Conservation (phyloP, 2,329 filamentous ascomycete genomes). For the Xylaria sp. region DNA sequence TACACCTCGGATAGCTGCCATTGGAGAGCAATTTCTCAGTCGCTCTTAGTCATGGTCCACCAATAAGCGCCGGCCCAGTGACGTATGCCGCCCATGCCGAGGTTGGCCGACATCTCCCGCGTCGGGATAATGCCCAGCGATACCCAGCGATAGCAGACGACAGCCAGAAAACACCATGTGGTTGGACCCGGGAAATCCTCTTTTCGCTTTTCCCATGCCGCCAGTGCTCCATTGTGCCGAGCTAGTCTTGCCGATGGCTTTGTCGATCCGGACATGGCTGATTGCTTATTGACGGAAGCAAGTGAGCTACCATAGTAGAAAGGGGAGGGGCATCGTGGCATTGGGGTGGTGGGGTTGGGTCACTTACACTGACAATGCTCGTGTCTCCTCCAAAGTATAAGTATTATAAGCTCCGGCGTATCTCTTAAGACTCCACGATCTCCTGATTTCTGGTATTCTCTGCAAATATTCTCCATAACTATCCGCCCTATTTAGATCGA, state of each 20-base stretch:
- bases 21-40: slow-evolving; percentile 9
- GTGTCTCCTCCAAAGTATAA: slow-evolving; percentile 14
- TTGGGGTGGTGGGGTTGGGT: slow-evolving; percentile 16
- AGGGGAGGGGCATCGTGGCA: not conserved
- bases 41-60: slow-evolving; percentile 29
- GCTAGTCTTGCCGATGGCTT: slow-evolving; percentile 19
- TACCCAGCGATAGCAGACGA: slow-evolving; percentile 13
- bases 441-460: not conserved
- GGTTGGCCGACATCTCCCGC: slow-evolving; percentile 47
- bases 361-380: not conserved
- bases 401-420: slow-evolving; percentile 42
- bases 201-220: slow-evolving; percentile 45
- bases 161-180: slow-evolving; percentile 18
- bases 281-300: not conserved
- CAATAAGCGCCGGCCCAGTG: slow-evolving; percentile 34
- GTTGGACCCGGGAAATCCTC: slow-evolving; percentile 50
- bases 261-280: slow-evolving; percentile 13
- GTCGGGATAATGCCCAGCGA: slow-evolving; percentile 39
- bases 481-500: slow-evolving; percentile 11
- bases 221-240: slow-evolving; percentile 30
- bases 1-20: slow-evolving; percentile 1
- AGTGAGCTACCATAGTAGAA: slow-evolving; percentile 1
- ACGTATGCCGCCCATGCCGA: slow-evolving; percentile 41
- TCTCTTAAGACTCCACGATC: slow-evolving; percentile 33
- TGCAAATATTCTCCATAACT: slow-evolving; percentile 18